phyloP scores from a whole-genome alignment of 208 protist genomes.

The Leishmania aethiopica region DNA sequence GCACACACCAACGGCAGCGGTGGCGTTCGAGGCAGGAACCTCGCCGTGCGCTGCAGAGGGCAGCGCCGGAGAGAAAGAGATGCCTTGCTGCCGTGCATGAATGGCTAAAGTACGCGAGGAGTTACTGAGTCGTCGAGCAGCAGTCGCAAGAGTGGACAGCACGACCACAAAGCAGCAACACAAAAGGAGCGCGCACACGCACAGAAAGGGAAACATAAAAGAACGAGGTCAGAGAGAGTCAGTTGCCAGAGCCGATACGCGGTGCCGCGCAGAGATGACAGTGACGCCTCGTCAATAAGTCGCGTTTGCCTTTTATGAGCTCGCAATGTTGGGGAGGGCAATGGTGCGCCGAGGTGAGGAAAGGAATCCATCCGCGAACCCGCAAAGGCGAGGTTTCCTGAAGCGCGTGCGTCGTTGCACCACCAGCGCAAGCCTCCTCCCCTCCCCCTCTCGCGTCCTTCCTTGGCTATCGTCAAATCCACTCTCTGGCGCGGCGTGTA shows the following conservation, averaged over 20 bases:
- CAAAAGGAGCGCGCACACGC: not conserved
- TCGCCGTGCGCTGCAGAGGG: slow-evolving; percentile 1
- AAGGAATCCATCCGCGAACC: not conserved
- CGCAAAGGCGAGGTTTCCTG: not conserved
- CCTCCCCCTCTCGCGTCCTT: not conserved
- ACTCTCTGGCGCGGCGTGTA: not conserved
- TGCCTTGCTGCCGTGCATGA: slow-evolving; percentile 19
- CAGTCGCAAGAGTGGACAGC: not conserved
- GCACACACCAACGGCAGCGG: not conserved
- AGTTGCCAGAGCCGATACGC: not conserved
- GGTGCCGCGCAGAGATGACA: not conserved
- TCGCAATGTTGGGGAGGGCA: not conserved
- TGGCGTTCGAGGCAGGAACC: not conserved
- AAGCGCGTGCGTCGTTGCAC: not conserved
- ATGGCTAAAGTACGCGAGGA: not conserved
- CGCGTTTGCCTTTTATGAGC: too few relatives aligned
- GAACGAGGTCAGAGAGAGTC: not conserved
- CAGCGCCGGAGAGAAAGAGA: slow-evolving; percentile 10
- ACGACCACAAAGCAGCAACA: not conserved
- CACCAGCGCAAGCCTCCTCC: not conserved
- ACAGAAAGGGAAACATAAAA: not conserved
- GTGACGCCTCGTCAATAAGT: not conserved
- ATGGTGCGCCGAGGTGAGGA: not conserved
- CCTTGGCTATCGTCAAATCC: not conserved
- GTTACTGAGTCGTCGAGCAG: not conserved